These are phyloP conservation scores for Solanum okadae DNA, from an alignment of 257 asterid species.

Conservation along the genomic window DNA sequence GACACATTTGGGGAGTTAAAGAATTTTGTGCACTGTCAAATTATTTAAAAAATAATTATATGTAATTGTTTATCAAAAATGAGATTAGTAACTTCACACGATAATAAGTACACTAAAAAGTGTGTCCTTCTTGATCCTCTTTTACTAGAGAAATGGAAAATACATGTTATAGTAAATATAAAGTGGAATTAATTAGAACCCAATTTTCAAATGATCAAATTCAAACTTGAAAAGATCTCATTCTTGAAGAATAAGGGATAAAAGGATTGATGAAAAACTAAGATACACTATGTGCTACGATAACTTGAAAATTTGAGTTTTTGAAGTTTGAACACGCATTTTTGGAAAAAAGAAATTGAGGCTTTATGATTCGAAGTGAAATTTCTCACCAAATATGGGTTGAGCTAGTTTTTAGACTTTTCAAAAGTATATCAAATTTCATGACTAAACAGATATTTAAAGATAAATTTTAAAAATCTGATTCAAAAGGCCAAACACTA, in stretches of 20 bases:
- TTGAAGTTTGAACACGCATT: background rate
- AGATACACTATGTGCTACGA: background rate
- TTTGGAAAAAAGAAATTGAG: background rate
- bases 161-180: background rate
- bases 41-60: background rate
- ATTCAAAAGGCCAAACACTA: background rate
- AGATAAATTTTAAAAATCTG: too few species aligned
- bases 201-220: background rate
- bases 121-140: background rate
- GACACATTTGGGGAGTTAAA: background rate
- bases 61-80: background rate
- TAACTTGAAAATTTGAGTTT: background rate
- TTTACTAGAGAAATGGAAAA: background rate
- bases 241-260: background rate
- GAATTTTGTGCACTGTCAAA: background rate
- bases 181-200: background rate
- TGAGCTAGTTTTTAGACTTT: background rate
- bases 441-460: background rate
- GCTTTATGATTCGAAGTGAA: background rate
- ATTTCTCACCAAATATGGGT: background rate
- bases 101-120: background rate
- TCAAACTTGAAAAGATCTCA: background rate
- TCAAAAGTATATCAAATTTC: background rate
- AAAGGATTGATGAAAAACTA: background rate
- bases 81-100: background rate